Evolutionary conservation across 164 flowering plant species (phyloP), one percentile per base, ranked within the genome.

Genomic region (Umbilicus rupestris): DNA sequence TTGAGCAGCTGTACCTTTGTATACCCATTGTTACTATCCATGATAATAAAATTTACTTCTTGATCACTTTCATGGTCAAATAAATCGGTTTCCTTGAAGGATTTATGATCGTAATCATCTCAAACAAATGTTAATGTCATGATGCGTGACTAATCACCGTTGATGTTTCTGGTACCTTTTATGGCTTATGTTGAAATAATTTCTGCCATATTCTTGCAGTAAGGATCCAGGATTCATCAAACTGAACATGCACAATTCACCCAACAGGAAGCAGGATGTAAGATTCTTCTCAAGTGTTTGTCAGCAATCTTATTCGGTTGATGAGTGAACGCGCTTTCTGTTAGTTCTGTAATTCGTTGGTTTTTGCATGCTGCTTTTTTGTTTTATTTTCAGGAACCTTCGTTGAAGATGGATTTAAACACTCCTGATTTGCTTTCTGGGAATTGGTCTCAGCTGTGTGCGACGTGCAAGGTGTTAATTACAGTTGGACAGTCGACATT

Each of bases 371-470:
- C 12, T 64, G 20, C 46, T 35, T 41, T 28, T 39, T 33, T 15
- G n/a, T n/a, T n/a, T n/a, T n/a, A n/a, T 14, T 46, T 24, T 7
- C 72, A 89, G 97, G 97, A 94, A 76, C 98, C 97, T 66, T 73
- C 90, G 60, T 69, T 90, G 79, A 93, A 86, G 85, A 80, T 86
- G 68, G 98, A 93, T 75, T 69, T 86, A 52, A 84, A 81, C 70
- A 76, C 85, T 76, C 96, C 97, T 73, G 91, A 90, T 60, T 73
- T 93, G 76, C 80, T 93, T 41, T 86, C 90, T 79, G 98, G 98
- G 60, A 93, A 93, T 78, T 93, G 97, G 98, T 86, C 98, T 68
- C 97, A 85, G 79, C 90, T 93, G 60, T 93, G 98, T 84, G 83
- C 96, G 63, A 88, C 98, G 30, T 93, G 98, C 96, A 93, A 93